phyloP scores from a whole-genome alignment of 202 grass and related monocot species.

The Hordeum pubiflorum region DNA sequence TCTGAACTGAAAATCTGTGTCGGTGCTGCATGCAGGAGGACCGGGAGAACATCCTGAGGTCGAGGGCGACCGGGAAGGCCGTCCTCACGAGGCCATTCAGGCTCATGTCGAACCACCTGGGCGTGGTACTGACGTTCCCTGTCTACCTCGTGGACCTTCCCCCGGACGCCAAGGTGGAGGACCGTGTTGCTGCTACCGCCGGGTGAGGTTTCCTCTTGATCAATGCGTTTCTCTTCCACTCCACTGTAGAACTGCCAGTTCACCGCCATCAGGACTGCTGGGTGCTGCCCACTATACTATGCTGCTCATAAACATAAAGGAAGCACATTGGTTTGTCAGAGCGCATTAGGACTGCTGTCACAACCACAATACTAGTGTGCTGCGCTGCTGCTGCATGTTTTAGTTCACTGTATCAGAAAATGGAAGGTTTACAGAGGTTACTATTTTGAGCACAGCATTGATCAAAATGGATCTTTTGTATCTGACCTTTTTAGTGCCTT shows the following conservation, averaged over 20 bases:
- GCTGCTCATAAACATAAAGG: not conserved
- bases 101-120: slow-evolving; percentile 85
- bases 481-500: not conserved
- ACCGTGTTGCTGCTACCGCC: slow-evolving; percentile 71
- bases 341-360: not conserved
- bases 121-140: slow-evolving; percentile 90
- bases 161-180: slow-evolving; percentile 43
- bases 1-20: slow-evolving; percentile 1
- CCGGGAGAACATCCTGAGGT: slow-evolving; percentile 80
- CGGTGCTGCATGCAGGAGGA: slow-evolving; percentile 56
- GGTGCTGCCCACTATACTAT: not conserved
- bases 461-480: not conserved
- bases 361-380: not conserved
- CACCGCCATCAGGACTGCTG: not conserved
- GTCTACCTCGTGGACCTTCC: slow-evolving; percentile 60
- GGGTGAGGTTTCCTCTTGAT: slow-evolving; percentile 50
- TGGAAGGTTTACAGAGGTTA: not conserved
- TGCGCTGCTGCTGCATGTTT: not conserved
- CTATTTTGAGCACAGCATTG: not conserved
- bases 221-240: not conserved
- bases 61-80: slow-evolving; percentile 69
- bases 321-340: not conserved
- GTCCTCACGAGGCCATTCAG: slow-evolving; percentile 84
- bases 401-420: not conserved
- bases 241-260: not conserved